Base-by-base conservation (phyloP, 345 rosid species). In the Citrus trifoliata region DNA sequence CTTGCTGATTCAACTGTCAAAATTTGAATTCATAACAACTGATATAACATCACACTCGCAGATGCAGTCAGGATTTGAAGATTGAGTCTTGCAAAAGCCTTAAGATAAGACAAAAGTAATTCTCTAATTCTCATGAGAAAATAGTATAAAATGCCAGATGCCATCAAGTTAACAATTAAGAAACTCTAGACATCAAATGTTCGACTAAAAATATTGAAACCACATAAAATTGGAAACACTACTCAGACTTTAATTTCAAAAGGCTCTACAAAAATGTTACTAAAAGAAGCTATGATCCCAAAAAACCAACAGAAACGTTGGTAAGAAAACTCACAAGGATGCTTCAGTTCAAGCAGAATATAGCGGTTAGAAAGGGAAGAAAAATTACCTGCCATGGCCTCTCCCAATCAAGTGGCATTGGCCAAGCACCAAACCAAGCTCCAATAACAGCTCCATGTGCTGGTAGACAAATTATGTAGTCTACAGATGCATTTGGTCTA, bases 371-470 rank as follows among this genome's bases (percentile, higher is more conserved):
- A 72, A 4, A 18, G 63, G 42, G 33, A 24, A n/a, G 32, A 25
- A 40, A 28, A 24, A 73, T n/a, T 82, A 93, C 98, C 98, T 93
- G 98, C 99, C 99, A 95, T 76, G 98, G 95, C 83, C 93, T 89
- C 81, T 95, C 97, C 99, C 99, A 95, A 85, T 95, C 99, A 75
- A 93, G 96, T 16, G 98, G 98, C 99, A 95, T 93, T 35, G 99
- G 98, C 98, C 97, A 95, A 81, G 98, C 96, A 65, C 99, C 99
- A 81, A 93, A 88, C 97, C 99, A 93, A 60, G 92, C 98, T 82
- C 98, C 99, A 84, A 92, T 74, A 37, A 90, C 73, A 68, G 95
- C 92, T 80, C 97, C 95, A 78, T 90, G 91, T 30, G 97, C 94
- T 67, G 98, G 98, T 64, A 89, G 70, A 24, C 93, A 81, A 72